Evolutionary conservation across 768 basidiomycete genomes (phyloP), one percentile per base, ranked within the genome.

Genomic region (Auriscalpium microsporum): DNA sequence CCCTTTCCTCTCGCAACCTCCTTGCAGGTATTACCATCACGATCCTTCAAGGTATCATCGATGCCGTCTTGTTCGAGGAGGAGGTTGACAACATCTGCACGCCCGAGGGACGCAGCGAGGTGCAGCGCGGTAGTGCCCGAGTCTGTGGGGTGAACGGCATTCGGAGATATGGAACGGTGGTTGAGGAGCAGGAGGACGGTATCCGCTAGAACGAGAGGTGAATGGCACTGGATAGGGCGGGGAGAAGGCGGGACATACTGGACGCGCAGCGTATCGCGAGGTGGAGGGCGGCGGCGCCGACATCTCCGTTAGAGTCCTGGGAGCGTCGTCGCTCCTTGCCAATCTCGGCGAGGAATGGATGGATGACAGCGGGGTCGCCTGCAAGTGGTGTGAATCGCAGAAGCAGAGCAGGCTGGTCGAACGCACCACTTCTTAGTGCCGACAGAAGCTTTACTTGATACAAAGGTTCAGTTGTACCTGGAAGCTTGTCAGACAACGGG

Each of bases 191-290:
- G 70, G 10, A 79, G 68, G 13, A 91, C 77, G 0, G 88, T 92
- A 47, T 85, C 80, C 44, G 69, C 86, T 87, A 56, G 8, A n/a
- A 58, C 4, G 19, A 60, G 19, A 45, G 58, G 37, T 36, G n/a
- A 14, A 36, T n/a, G 13, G 35, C 13, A 21, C 14, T 28, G 9
- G 48, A n/a, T 16, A 40, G 36, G 7, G 13, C 8, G 48, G 21
- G 44, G 14, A 51, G 17, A 40, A 4, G 44, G 47, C 8, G n/a
- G 71, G 45, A 46, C 82, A 21, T 62, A 87, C 87, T 77, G 10
- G 84, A 83, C 56, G 80, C 88, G 67, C 90, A 91, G 45, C 87
- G 79, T n/a, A 92, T 81, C 10, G 87, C 89, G 2, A 92, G 79
- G 68, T 92, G 89, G 8, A 92, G 71, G 0, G 87, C 86, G 3